These are phyloP conservation scores for Eutreptiella sp. DNA, from an alignment of 208 protist species.

Conservation along the genomic window DNA sequence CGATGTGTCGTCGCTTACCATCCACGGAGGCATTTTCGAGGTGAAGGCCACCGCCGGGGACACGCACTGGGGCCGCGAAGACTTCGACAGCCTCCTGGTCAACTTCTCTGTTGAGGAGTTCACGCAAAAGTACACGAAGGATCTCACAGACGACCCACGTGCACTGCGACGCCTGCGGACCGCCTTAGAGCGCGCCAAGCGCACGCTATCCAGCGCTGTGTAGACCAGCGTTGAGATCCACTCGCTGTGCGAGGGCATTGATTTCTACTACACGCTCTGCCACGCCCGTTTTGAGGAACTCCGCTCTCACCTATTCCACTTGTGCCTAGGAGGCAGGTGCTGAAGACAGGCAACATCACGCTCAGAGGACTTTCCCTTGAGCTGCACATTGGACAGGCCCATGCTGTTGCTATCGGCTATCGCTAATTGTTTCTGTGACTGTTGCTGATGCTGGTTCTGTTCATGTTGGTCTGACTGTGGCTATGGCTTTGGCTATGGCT, in stretches of 20 bases:
- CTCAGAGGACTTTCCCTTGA: too few relatives aligned
- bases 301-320: conserved; percentile 37
- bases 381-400: too few relatives aligned
- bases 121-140: conserved; percentile 27
- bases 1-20: conserved; percentile 84
- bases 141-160: neutral
- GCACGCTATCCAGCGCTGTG: conserved; percentile 57
- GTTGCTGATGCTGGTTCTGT: too few relatives aligned
- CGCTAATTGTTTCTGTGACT: too few relatives aligned
- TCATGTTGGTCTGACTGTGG: too few relatives aligned
- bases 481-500: too few relatives aligned
- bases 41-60: conserved; percentile 85
- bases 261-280: conserved; percentile 78
- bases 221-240: conserved; percentile 77
- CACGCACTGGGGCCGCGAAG: conserved; percentile 88
- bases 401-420: too few relatives aligned
- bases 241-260: conserved; percentile 75
- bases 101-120: conserved; percentile 75
- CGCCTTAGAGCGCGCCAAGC: conserved; percentile 63
- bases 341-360: conserved; percentile 89
- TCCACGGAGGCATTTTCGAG: conserved; percentile 87
- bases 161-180: conserved; percentile 17
- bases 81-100: conserved; percentile 82
- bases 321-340: conserved; percentile 12
- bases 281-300: conserved; percentile 81